Evolutionary conservation across 441 rosid species (phyloP), one percentile per base, ranked within the genome.

Genomic region (Eutrema salsugineum): DNA sequence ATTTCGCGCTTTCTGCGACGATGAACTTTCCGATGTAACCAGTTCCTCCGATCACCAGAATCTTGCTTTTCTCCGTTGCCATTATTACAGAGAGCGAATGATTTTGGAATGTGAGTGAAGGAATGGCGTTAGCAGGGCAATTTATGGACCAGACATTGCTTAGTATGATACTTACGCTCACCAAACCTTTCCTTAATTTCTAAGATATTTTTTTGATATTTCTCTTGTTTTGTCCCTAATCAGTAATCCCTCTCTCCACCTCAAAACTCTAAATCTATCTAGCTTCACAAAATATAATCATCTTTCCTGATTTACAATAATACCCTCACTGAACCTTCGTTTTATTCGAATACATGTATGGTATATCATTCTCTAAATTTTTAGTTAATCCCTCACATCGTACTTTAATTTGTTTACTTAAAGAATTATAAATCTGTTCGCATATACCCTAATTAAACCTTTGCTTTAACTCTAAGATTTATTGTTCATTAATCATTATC

Each of bases 31-130:
- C 89, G 47, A 87, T 72, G 82, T 85, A 72, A 15, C 91, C 87
- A 1, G 91, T 87, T 4, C 87, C 91, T 51, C 91, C 91, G 40
- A 87, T 74, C 28, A 87, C 68, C 66, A 87, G 54, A 47, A 85
- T 69, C 76, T 78, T 82, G 84, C 83, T 87, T 33, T 67, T 50
- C 47, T 59, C 73, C 3, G 69, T 22, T n/a, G 73, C 61, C 77
- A 73, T 73, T 35, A 22, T 38, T 61, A 62, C 3, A 17, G 47
- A 38, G 44, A 61, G 42, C 42, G 54, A 40, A 61, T 40, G 15
- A 4, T 1, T 30, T 30, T 30, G 38, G 48, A 71, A 71, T 32
- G 63, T 50, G 60, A 51, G 67, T 30, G 6, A 5, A 59, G n/a
- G 59, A 33, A 16, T n/a, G 35, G 38, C 30, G 2, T 50, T 50